Base-by-base conservation (phyloP, 768 basidiomycete species). In the Boletus tomentosulus region DNA sequence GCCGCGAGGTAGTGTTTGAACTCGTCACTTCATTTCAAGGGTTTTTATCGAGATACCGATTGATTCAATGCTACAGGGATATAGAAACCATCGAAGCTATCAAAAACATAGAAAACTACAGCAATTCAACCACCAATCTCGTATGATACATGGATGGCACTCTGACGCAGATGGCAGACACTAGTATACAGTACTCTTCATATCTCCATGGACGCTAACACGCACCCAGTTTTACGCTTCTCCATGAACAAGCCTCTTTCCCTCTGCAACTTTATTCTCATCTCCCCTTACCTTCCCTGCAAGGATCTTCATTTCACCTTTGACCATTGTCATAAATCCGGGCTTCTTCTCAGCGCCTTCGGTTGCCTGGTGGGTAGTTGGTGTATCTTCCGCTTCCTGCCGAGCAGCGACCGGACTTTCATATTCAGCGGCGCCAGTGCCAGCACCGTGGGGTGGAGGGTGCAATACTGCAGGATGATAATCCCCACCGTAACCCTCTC, bases 231-330 rank as follows among this genome's bases (percentile, higher is more conserved):
- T 54, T 68, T 54, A 69, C 34, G 43, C 44, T 27, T 58, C 55
- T 13, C 60, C 63, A 6, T 69, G 69, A 15, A 72, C 25, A 8
- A 70, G 52, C 48, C 49, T 58, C 48, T 54, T 66, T 4, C 71
- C 71, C 45, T 63, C 59, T 33, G 65, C 66, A 4, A 72, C 57
- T 38, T 69, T 66, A 8, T 54, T 57, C 2, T 61, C 64, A 10
- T 73, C 63, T 10, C 69, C 51, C 2, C 64, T 63, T 54, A 72
- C 48, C 44, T 63, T 66, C 25, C 71, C 71, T 16, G 63, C 64
- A 6, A 72, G 45, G 24, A 71, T 57, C 53, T 66, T 72, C 53
- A 68, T 71, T 55, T 71, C 71, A 1, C 72, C 71, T 48, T 64
- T 72, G 0, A 72, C 56, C 59, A 66, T 58, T 11, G 62, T 55